phyloP scores from a whole-genome alignment of 179 eudicot genomes.

The Gypsophila paniculata region DNA sequence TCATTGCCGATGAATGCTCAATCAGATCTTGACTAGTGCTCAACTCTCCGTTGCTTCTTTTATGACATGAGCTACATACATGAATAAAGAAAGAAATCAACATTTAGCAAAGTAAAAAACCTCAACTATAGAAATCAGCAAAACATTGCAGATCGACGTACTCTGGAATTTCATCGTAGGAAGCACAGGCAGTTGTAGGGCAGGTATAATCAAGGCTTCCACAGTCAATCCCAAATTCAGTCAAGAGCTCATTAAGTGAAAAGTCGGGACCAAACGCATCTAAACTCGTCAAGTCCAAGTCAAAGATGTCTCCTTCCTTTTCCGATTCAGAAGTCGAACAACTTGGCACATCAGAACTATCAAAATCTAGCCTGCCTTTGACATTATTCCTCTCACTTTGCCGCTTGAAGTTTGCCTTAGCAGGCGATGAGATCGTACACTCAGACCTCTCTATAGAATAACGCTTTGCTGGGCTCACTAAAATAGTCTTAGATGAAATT shows the following conservation, averaged over 20 bases:
- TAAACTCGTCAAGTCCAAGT: constrained; percentile 59
- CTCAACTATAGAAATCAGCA: constrained; percentile 1
- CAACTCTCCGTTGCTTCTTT: constrained; percentile 27
- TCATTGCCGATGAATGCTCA: constrained; percentile 39
- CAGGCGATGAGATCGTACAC: constrained; percentile 64
- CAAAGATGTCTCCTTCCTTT: constrained; percentile 52
- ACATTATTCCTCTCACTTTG: constrained; percentile 56
- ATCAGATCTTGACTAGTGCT: constrained; percentile 40
- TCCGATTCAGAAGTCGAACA: constrained; percentile 46
- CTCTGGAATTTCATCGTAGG: constrained; percentile 44
- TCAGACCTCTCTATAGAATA: constrained; percentile 56
- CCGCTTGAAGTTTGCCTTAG: constrained; percentile 41
- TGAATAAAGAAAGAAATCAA: constrained; percentile 5
- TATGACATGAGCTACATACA: constrained; percentile 33
- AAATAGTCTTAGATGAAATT: constrained; percentile 60
- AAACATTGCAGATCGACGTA: constrained; percentile 24
- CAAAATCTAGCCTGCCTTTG: constrained; percentile 84
- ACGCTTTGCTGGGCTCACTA: constrained; percentile 70
- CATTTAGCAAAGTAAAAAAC: background rate
- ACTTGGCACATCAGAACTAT: constrained; percentile 39
- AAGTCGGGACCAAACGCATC: constrained; percentile 61
- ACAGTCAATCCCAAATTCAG: constrained; percentile 59
- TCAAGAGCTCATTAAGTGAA: constrained; percentile 52
- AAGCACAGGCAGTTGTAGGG: constrained; percentile 36
- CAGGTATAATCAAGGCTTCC: constrained; percentile 35